Percentiles rank a stretch among this genome's conserved stretches.
These are phyloP conservation scores for Boletellus ananiceps DNA, from an alignment of 768 basidiomycete genomes.

Conservation along the genomic window DNA sequence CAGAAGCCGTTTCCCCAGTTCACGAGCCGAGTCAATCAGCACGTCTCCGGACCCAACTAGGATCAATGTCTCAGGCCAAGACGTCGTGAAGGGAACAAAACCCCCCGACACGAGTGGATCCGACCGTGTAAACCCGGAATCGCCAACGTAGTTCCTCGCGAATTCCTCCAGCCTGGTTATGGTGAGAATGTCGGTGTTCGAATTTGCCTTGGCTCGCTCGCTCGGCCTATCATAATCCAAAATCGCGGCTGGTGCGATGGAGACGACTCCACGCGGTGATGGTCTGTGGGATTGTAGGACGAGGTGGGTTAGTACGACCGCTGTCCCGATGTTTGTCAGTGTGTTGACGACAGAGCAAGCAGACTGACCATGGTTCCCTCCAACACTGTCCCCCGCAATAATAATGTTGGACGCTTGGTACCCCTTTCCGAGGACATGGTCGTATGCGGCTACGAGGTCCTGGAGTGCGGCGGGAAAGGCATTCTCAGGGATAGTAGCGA, in stretches of 20 bases:
- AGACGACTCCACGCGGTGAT: conserved; percentile 50
- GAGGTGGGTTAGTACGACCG: conserved; percentile 25
- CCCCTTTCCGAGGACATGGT: conserved; percentile 22
- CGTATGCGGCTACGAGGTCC: conserved; percentile 24
- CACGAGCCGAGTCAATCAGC: conserved; percentile 8
- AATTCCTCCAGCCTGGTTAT: accelerated
- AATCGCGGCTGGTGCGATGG: conserved; percentile 43
- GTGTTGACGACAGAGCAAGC: too few species aligned
- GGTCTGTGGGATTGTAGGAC: conserved; percentile 49
- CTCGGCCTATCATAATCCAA: not conserved
- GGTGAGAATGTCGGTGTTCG: not conserved
- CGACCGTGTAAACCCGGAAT: conserved; percentile 1
- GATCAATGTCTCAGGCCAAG: conserved; percentile 24
- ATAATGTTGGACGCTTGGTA: conserved; percentile 19
- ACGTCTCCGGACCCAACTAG: conserved; percentile 17
- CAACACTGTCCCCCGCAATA: conserved; percentile 26
- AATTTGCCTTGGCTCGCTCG: conserved; percentile 1
- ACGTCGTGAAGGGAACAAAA: conserved; percentile 11
- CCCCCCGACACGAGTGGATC: conserved; percentile 19
- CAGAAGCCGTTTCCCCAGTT: conserved; percentile 4
- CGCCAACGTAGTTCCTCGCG: conserved; percentile 9
- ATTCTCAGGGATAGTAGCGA: conserved; percentile 23
- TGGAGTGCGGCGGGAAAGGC: conserved; percentile 21
- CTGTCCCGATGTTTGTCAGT: conserved; percentile 6
- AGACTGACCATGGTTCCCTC: conserved; percentile 21